A percentile compares a stretch with the other conserved stretches of the same genome.
Conservation (phyloP, 768 basidiomycete genomes). For the Boletales sp. region DNA sequence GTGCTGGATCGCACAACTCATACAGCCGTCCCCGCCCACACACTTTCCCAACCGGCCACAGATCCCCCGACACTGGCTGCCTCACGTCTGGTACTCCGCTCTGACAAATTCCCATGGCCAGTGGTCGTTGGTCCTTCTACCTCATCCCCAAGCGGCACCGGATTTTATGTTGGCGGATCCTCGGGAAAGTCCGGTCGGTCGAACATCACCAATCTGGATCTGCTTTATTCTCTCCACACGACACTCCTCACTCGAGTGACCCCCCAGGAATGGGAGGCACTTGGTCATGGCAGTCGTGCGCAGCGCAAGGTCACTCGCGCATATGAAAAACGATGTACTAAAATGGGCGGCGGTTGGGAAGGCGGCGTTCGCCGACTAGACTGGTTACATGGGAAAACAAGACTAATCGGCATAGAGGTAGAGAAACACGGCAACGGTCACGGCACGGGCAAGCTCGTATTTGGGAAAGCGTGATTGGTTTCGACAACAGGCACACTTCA, state of each 20-base stretch:
- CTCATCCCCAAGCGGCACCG: conserved; percentile 22
- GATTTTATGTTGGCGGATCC: conserved; percentile 26
- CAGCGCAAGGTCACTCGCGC: conserved; percentile 59
- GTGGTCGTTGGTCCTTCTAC: conserved; percentile 44
- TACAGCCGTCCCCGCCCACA: conserved; percentile 50
- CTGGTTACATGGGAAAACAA: conserved; percentile 60
- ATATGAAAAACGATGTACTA: conserved; percentile 59
- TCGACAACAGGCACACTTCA: background rate
- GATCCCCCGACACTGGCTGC: conserved; percentile 50
- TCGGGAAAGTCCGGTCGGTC: conserved; percentile 19
- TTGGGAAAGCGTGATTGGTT: conserved; percentile 35
- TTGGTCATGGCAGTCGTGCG: conserved; percentile 51
- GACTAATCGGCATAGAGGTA: conserved; percentile 59
- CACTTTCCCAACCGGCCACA: conserved; percentile 60
- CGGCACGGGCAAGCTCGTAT: conserved; percentile 47
- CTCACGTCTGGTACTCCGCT: conserved; percentile 48
- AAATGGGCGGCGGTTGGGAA: conserved; percentile 66
- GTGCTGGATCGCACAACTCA: conserved; percentile 55
- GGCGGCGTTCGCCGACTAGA: conserved; percentile 65
- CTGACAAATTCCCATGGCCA: conserved; percentile 60
- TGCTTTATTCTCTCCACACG: conserved; percentile 56
- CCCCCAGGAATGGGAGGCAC: conserved; percentile 59
- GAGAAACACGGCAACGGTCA: conserved; percentile 40
- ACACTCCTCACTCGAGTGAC: conserved; percentile 56
- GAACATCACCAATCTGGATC: conserved; percentile 57